A percentile compares a stretch with the other conserved stretches of the same genome.
Conservation (phyloP, 140 eudicot species). For the Senecio squalidus region DNA sequence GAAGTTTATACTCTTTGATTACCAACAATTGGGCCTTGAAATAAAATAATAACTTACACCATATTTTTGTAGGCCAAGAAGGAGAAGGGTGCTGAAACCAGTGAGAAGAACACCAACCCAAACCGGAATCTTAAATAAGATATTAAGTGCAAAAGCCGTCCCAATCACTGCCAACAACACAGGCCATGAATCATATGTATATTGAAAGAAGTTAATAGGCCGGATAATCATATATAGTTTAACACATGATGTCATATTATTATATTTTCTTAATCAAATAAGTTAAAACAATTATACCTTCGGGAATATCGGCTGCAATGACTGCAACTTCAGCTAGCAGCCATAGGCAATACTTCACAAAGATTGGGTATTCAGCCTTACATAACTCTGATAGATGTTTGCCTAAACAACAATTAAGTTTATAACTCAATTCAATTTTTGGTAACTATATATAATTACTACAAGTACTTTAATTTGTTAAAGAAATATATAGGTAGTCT, state of each 20-base stretch:
- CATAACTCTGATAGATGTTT: slow-evolving; percentile 79
- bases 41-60: slow-evolving; percentile 48
- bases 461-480: no score
- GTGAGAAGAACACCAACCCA: slow-evolving; percentile 95
- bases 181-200: not conserved
- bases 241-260: no score
- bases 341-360: slow-evolving; percentile 49
- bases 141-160: slow-evolving; percentile 89
- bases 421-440: no score
- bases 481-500: not conserved
- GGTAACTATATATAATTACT: no score
- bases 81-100: slow-evolving; percentile 80
- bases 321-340: slow-evolving; percentile 53
- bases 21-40: not conserved
- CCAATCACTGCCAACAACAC: slow-evolving; percentile 62
- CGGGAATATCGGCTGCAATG: slow-evolving; percentile 64
- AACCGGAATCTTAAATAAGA: slow-evolving; percentile 76
- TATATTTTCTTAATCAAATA: no score
- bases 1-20: no score
- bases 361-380: slow-evolving; percentile 76
- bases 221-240: not conserved
- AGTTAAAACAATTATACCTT: slow-evolving; percentile 31
- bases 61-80: slow-evolving; percentile 85
- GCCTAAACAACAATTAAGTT: slow-evolving; percentile 25
- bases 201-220: not conserved